These are phyloP conservation scores for Barbatosphaeria neglecta DNA, from an alignment of 495 filamentous ascomycete genomes.

Conservation along the genomic window DNA sequence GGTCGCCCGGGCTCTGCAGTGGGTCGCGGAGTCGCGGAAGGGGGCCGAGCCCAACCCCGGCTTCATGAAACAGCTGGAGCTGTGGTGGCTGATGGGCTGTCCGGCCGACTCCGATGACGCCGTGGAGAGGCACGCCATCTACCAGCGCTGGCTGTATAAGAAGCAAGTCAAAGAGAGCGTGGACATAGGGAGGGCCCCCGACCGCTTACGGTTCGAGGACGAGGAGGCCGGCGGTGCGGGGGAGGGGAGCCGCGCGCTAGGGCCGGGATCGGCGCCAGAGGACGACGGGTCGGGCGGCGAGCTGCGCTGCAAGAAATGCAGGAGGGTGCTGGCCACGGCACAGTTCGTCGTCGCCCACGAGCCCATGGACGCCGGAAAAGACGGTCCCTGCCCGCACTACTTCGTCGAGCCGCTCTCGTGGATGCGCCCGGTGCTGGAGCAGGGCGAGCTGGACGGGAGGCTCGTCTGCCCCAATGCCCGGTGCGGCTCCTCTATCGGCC, in stretches of 20 bases:
- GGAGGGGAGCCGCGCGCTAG: not conserved
- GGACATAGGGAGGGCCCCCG: slow-evolving; percentile 49
- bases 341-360: slow-evolving; percentile 30
- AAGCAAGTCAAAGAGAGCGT: slow-evolving; percentile 64
- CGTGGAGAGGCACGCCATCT: slow-evolving; percentile 53
- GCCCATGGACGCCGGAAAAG: slow-evolving; percentile 8
- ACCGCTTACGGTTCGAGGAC: slow-evolving; percentile 75
- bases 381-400: slow-evolving; percentile 58
- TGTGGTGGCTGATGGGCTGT: slow-evolving; percentile 79
- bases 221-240: slow-evolving; percentile 32
- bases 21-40: slow-evolving; percentile 52
- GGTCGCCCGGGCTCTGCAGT: slow-evolving; percentile 28
- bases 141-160: slow-evolving; percentile 82
- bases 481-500: slow-evolving; percentile 71
- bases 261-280: slow-evolving; percentile 6
- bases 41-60: slow-evolving; percentile 77
- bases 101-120: slow-evolving; percentile 43
- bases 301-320: slow-evolving; percentile 55
- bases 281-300: slow-evolving; percentile 25
- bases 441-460: slow-evolving; percentile 67
- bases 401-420: slow-evolving; percentile 86
- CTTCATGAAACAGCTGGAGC: slow-evolving; percentile 74
- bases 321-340: slow-evolving; percentile 34
- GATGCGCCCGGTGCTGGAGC: slow-evolving; percentile 76
- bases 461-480: slow-evolving; percentile 68